phyloP scores from a whole-genome alignment of 2,329 filamentous ascomycete genomes.

The Huntiella abstrusa region DNA sequence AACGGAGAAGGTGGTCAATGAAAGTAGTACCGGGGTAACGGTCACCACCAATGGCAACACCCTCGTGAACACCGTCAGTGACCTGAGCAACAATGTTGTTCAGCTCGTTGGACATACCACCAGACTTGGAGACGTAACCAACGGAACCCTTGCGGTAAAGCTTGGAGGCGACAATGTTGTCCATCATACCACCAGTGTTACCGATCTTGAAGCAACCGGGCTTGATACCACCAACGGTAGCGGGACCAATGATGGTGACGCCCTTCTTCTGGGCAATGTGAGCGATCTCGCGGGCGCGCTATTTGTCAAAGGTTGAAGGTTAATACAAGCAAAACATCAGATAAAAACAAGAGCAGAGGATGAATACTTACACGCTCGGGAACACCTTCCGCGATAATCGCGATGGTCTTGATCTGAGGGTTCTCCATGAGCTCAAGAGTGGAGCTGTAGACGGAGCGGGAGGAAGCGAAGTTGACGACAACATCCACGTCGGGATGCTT shows the following conservation, averaged over 20 bases:
- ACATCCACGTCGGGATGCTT: slow-evolving; percentile 97
- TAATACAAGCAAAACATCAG: not conserved
- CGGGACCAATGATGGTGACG: slow-evolving; percentile 94
- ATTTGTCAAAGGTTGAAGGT: slow-evolving; percentile 3
- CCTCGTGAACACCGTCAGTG: slow-evolving; percentile 96
- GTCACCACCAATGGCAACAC: slow-evolving; percentile 98
- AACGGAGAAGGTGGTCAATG: slow-evolving; percentile 94
- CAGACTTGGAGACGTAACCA: slow-evolving; percentile 98
- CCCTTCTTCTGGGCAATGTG: slow-evolving; percentile 96
- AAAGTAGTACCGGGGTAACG: slow-evolving; percentile 97
- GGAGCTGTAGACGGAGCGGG: slow-evolving; percentile 93
- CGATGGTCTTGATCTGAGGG: slow-evolving; percentile 95
- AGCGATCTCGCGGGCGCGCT: slow-evolving; percentile 95
- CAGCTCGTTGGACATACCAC: slow-evolving; percentile 99
- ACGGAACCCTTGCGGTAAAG: slow-evolving; percentile 98
- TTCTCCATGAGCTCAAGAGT: slow-evolving; percentile 97
- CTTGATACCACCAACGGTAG: slow-evolving; percentile 98
- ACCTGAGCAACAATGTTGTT: slow-evolving; percentile 98
- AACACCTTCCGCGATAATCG: slow-evolving; percentile 98
- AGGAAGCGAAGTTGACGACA: slow-evolving; percentile 98
- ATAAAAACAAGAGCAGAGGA: not conserved
- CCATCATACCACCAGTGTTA: slow-evolving; percentile 99
- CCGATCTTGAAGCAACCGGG: slow-evolving; percentile 99
- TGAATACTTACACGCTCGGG: slow-evolving; percentile 65
- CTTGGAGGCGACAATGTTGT: slow-evolving; percentile 99